A percentile compares a stretch with the other conserved stretches of the same genome.
phyloP scores from a whole-genome alignment of 164 flowering plant genomes.

The Vitis rupestris region DNA sequence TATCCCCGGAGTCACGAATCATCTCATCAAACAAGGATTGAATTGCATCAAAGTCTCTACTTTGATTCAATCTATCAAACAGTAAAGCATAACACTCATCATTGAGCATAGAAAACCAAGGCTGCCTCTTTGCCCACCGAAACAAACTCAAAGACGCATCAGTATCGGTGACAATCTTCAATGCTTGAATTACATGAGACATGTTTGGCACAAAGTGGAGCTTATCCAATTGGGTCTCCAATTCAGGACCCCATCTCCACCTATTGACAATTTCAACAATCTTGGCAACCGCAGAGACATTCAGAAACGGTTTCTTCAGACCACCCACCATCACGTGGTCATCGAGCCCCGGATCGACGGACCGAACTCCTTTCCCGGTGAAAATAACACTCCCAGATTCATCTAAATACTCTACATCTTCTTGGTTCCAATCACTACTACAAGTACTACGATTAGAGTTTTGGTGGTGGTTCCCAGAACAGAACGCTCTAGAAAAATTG shows the following conservation, averaged over 20 bases:
- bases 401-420: conserved; percentile 82
- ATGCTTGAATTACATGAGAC: conserved; percentile 60
- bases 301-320: conserved; percentile 66
- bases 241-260: conserved; percentile 99
- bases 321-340: conserved; percentile 92
- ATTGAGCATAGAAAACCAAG: conserved; percentile 60
- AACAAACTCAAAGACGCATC: conserved; percentile 72
- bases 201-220: conserved; percentile 83
- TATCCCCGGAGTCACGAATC: conserved; percentile 30
- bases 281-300: conserved; percentile 73
- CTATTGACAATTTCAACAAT: conserved; percentile 82
- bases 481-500: too few relatives aligned
- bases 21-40: conserved; percentile 81
- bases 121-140: conserved; percentile 81
- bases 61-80: conserved; percentile 67
- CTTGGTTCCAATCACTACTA: conserved; percentile 12
- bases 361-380: conserved; percentile 72
- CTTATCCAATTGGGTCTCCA: conserved; percentile 85
- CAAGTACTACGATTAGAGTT: too few relatives aligned
- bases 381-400: conserved; percentile 71
- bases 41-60: conserved; percentile 69
- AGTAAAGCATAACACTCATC: conserved; percentile 58
- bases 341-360: conserved; percentile 82
- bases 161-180: conserved; percentile 59
- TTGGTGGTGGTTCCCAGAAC: too few relatives aligned